Percentiles rank a stretch among this genome's conserved stretches.
Evolutionary conservation across 2,329 filamentous ascomycete species (phyloP).

Genomic region (Cordyceps tenuipes): DNA sequence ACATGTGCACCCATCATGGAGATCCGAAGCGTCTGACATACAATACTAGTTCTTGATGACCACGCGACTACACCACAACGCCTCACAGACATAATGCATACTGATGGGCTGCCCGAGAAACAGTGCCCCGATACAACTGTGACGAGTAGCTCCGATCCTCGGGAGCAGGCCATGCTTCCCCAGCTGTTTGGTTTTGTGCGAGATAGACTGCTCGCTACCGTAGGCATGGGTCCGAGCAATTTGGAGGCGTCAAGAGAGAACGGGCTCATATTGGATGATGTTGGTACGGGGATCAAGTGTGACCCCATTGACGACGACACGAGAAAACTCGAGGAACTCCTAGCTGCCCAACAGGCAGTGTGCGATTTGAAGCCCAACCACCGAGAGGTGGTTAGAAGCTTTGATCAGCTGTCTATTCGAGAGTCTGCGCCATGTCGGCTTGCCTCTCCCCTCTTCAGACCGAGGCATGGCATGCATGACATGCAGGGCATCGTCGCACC

Average conservation of each 20-base stretch:
- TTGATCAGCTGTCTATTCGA: not conserved
- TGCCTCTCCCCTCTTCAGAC: not conserved
- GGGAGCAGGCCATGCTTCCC: constrained; percentile 31
- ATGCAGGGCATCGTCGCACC: not conserved
- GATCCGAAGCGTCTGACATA: not conserved
- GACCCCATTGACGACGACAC: not conserved
- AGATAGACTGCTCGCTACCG: constrained; percentile 15
- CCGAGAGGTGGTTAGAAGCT: not conserved
- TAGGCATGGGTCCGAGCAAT: constrained; percentile 3
- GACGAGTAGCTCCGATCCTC: constrained; percentile 28
- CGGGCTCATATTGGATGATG: not conserved
- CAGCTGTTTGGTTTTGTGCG: not conserved
- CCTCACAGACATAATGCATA: not conserved
- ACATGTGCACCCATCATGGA: too few relatives aligned
- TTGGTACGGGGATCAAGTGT: not conserved
- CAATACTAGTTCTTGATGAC: not conserved
- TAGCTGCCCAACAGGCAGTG: not conserved
- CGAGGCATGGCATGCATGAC: not conserved
- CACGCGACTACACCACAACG: not conserved
- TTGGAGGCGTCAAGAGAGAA: not conserved
- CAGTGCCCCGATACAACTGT: constrained; percentile 22
- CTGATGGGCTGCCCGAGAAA: not conserved
- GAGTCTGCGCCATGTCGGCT: not conserved
- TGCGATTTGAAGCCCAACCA: not conserved
- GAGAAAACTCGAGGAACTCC: not conserved